Evolutionary conservation across 2,329 filamentous ascomycete genomes (phyloP), one percentile per base, ranked within the genome.

Genomic region (Neopestalotiopsis clavispora): DNA sequence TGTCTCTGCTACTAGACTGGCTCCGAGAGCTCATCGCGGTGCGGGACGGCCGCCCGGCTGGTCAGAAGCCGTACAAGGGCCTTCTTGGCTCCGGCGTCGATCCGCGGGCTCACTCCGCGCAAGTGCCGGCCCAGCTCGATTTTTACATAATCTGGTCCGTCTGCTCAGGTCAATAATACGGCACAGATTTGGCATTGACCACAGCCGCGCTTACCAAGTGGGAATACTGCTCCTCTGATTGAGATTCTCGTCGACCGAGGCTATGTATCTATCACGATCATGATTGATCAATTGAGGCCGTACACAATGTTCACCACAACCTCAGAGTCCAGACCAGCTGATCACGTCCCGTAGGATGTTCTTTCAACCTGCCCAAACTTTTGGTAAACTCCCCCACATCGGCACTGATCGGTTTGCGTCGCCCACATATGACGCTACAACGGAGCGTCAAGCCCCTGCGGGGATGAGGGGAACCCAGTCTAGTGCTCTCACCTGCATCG

Each of bases 381-480:
- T 9, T 17, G 34, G 34, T 38, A 52, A n/a, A n/a, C 45, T 52
- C 20, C 45, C 59, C 23, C 59, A 62, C 57, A 23, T 28, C 57
- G 17, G 30, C 59, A 62, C 57, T 38, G 34, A 38, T n/a, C 45
- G 17, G 45, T 20, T 52, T 17, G 6, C 17, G n/a, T 20, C 45
- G 45, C 45, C 45, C 45, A 20, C 45, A 52, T 20, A 38, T 40
- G 30, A 40, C 59, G 59, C 59, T 40, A 40, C n/a, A 28, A 30
- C 30, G 30, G 28, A 20, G 59, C 59, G 13, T 10, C 34, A 14
- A 34, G 59, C 59, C 17, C 17, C 28, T 20, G 59, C 40, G 34
- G 30, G 57, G 59, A 34, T 62, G 30, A 30, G 59, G 59, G 32
- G 59, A 62, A 40, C 59, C 59, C 34, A 62, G 32, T 62, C n/a